Evolutionary conservation across 805 yeast species (phyloP).

Genomic region (Saccharomyces mikatae): DNA sequence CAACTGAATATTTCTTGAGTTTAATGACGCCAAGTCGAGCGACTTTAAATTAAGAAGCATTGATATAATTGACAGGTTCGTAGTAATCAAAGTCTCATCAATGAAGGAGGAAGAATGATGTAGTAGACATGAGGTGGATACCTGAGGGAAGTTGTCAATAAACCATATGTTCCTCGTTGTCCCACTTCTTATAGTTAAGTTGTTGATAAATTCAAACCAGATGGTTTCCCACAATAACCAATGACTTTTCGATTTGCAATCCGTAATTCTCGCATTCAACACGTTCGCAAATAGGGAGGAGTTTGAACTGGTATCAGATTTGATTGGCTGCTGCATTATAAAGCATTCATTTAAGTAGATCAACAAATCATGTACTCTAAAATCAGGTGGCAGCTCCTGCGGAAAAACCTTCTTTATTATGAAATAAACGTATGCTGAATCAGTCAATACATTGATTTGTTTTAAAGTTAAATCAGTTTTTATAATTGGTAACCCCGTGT

Average conservation of each 20-base stretch:
- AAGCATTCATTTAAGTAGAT: neutral
- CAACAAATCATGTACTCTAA: neutral
- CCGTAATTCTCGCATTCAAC: neutral
- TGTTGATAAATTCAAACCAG: conserved; percentile 21
- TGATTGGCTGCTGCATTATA: neutral
- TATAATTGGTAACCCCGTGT: neutral
- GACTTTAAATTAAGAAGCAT: neutral
- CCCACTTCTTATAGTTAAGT: conserved; percentile 4
- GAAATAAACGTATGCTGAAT: neutral
- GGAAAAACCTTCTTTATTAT: neutral
- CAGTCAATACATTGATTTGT: neutral
- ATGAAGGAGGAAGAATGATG: neutral
- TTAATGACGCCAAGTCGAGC: neutral
- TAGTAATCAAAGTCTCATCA: neutral
- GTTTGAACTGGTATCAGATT: neutral
- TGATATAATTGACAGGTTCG: neutral
- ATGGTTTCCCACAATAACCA: conserved; percentile 21
- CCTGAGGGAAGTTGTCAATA: conserved; percentile 7
- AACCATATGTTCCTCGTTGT: conserved; percentile 5
- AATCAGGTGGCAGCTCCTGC: neutral
- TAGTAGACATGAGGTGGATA: neutral
- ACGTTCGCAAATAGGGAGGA: neutral
- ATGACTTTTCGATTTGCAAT: conserved; percentile 9
- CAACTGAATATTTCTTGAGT: conserved; percentile 8
- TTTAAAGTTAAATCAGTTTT: neutral